Base-by-base conservation (phyloP, 2,329 filamentous ascomycete species). In the Aureobasidium melanogenum region DNA sequence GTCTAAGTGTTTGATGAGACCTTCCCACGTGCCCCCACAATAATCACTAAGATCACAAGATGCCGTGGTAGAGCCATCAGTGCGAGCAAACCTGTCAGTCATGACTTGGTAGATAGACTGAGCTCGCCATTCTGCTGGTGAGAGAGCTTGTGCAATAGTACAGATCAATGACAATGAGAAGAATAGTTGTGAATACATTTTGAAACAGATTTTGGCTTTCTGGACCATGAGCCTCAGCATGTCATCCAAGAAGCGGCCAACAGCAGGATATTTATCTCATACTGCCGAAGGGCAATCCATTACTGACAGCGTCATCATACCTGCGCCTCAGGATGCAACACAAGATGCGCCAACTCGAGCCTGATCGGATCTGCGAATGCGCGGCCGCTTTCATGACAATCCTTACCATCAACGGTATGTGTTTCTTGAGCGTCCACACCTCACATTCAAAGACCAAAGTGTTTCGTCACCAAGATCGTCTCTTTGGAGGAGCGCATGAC, bases 21-120 rank as follows among this genome's bases (percentile, higher is more conserved):
- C 85, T 60, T 75, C 70, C 69, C 82, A 88, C 0, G 81, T 83
- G n/a, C 85, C 85, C 41, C 83, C 83, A 66, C 85, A 87, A 70
- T 85, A 86, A 24, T 70, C 58, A 2, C 67, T 59, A 12, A 68
- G 63, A 1, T 52, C 63, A 60, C 75, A 77, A 14, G 68, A 56
- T 5, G 74, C 26, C 1, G 71, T 74, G 2, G 72, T 75, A 51
- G 71, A 74, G 50, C 71, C 71, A 68, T 77, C 74, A 2, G 70
- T 67, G 3, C 70, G 70, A 14, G 74, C 74, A 62, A 74, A 77
- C 24, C 71, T 74, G 67, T 77, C 75, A 12, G 74, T 76, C 17
- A 77, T 65, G 19, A 77, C 68, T 64, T 77, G 75, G 63, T 77
- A 77, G 57, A 77, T 76, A 32, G 70, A 72, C 57, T 70, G 66